phyloP scores from a whole-genome alignment of 1,284 basidiomycete species.

The Boletus sp. region DNA sequence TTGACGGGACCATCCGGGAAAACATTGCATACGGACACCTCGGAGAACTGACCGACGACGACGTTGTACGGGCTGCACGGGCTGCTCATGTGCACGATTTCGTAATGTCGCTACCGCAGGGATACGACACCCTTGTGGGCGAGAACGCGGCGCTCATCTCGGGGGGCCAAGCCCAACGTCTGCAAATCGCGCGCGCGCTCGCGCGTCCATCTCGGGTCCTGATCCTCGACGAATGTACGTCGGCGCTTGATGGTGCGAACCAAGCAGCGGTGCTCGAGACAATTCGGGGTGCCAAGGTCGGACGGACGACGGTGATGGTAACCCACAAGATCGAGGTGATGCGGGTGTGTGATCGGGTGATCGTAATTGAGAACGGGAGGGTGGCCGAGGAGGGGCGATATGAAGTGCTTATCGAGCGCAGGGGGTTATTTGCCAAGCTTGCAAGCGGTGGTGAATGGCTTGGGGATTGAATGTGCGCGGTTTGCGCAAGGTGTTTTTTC shows the following conservation, averaged over 20 bases:
- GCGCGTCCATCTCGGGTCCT: constrained; percentile 70
- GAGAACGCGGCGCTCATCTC: constrained; percentile 87
- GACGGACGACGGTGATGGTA: constrained; percentile 83
- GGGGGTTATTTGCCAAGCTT: constrained; percentile 78
- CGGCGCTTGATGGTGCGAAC: constrained; percentile 82
- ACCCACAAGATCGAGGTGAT: constrained; percentile 93
- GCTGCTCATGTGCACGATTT: constrained; percentile 86
- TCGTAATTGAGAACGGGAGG: constrained; percentile 76
- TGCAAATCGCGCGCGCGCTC: constrained; percentile 89
- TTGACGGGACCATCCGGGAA: constrained; percentile 79
- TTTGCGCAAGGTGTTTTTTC: constrained; percentile 3
- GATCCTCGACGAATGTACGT: constrained; percentile 93
- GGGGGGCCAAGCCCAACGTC: constrained; percentile 91
- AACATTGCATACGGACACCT: constrained; percentile 80
- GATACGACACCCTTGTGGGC: constrained; percentile 84
- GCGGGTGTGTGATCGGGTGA: constrained; percentile 85
- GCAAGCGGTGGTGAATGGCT: constrained; percentile 87
- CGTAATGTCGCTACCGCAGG: constrained; percentile 72
- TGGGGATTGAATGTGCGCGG: constrained; percentile 33
- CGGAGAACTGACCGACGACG: constrained; percentile 39
- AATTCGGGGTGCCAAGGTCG: constrained; percentile 58
- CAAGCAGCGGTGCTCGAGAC: constrained; percentile 79
- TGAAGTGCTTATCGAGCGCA: constrained; percentile 61
- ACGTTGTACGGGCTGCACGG: constrained; percentile 67
- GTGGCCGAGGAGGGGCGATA: constrained; percentile 81